These are phyloP conservation scores for Fusarium chlamydosporum DNA, from an alignment of 2,329 filamentous ascomycete genomes.

Conservation along the genomic window DNA sequence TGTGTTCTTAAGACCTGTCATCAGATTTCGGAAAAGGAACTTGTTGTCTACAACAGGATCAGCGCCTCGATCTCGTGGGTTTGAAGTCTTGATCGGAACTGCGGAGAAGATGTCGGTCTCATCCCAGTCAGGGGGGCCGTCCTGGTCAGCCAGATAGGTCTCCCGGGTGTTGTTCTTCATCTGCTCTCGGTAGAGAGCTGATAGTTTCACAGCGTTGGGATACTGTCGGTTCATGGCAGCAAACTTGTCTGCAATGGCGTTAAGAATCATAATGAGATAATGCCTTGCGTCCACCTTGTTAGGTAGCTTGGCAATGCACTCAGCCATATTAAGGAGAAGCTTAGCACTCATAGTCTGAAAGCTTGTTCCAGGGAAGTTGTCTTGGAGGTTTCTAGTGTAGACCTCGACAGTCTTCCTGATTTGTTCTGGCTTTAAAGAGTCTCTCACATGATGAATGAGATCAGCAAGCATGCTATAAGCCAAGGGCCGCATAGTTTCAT, in stretches of 20 bases:
- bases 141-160: constrained; percentile 86
- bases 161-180: constrained; percentile 75
- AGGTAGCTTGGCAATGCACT: constrained; percentile 93
- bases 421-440: constrained; percentile 88
- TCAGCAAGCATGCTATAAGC: constrained; percentile 99
- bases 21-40: constrained; percentile 95
- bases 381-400: constrained; percentile 95
- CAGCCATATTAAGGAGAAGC: constrained; percentile 95
- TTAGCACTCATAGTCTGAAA: constrained; percentile 99
- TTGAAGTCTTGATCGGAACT: constrained; percentile 95
- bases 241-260: constrained; percentile 98
- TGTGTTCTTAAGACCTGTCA: constrained; percentile 95
- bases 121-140: constrained; percentile 91
- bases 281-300: constrained; percentile 96
- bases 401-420: constrained; percentile 97
- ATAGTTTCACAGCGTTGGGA: constrained; percentile 93
- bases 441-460: constrained; percentile 95
- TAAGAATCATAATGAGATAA: constrained; percentile 96
- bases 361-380: constrained; percentile 96
- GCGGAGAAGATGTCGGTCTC: constrained; percentile 98
- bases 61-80: constrained; percentile 86
- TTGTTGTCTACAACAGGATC: constrained; percentile 98
- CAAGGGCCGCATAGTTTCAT: constrained; percentile 94
- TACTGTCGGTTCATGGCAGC: constrained; percentile 98
- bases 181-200: constrained; percentile 80